A percentile compares a stretch with the other conserved stretches of the same genome.
phyloP scores from a whole-genome alignment of 2,329 filamentous ascomycete species.

The Hypoxylon sp. region DNA sequence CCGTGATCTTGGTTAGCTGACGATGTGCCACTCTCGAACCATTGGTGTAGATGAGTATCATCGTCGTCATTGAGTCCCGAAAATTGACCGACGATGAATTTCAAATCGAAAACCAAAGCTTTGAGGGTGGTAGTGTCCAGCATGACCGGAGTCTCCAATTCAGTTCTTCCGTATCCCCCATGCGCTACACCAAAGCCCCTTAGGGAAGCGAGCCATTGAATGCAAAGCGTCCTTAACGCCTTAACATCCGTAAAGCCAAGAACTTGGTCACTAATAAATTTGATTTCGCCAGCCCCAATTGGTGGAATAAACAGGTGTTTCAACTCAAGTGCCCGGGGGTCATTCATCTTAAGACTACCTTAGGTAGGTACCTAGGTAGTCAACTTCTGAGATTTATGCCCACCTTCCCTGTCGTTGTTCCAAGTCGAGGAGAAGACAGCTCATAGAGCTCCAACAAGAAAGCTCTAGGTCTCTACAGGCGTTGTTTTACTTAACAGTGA shows the following conservation, averaged over 20 bases:
- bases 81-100: background rate
- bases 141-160: too few relatives aligned
- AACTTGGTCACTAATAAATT: background rate
- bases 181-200: background rate
- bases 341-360: background rate
- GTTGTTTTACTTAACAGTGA: background rate
- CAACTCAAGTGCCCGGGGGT: background rate
- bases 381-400: background rate
- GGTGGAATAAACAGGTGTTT: background rate
- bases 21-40: background rate
- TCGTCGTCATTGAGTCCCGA: too few relatives aligned
- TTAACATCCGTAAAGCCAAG: background rate
- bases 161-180: background rate
- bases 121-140: background rate
- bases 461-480: background rate
- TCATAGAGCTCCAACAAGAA: background rate
- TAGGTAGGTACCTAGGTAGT: too few relatives aligned
- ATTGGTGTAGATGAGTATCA: background rate
- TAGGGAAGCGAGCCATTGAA: background rate
- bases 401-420: too few relatives aligned
- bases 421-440: background rate
- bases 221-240: background rate
- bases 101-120: conserved; percentile 6
- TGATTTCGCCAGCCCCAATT: background rate
- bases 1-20: background rate